phyloP scores from a whole-genome alignment of 2,329 filamentous ascomycete genomes.

The Pseudogymnoascus sp. region DNA sequence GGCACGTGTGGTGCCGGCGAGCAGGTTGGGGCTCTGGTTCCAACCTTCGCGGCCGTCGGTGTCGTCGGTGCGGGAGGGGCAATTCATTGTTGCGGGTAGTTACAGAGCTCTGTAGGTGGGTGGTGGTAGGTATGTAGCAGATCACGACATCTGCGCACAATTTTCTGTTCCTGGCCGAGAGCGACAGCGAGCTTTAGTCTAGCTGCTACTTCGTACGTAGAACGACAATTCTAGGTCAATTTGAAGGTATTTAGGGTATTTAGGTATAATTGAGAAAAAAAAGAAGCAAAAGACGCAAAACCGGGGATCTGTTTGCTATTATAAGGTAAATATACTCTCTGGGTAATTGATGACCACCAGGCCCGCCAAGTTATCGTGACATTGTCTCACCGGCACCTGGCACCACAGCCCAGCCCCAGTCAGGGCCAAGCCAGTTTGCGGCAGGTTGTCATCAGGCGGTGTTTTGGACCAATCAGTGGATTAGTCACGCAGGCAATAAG shows the following conservation, averaged over 20 bases:
- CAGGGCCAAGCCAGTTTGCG: background rate
- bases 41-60: conserved; percentile 38
- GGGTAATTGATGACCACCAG: background rate
- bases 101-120: background rate
- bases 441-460: background rate
- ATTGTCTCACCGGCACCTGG: background rate
- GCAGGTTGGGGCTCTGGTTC: conserved; percentile 49
- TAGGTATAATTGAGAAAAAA: background rate
- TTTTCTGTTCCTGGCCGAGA: background rate
- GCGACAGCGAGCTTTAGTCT: background rate
- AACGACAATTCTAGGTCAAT: background rate
- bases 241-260: background rate
- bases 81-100: conserved; percentile 44
- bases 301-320: background rate
- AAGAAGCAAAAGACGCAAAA: background rate
- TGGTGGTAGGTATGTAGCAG: background rate
- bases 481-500: background rate
- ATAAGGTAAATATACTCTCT: background rate
- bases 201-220: background rate
- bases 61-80: conserved; percentile 50
- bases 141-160: background rate
- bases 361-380: conserved; percentile 1
- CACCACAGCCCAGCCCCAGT: background rate
- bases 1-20: conserved; percentile 43
- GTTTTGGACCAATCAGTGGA: background rate